phyloP scores from a whole-genome alignment of 106 monocot genomes.

The Dactylorhiza incarnata region DNA sequence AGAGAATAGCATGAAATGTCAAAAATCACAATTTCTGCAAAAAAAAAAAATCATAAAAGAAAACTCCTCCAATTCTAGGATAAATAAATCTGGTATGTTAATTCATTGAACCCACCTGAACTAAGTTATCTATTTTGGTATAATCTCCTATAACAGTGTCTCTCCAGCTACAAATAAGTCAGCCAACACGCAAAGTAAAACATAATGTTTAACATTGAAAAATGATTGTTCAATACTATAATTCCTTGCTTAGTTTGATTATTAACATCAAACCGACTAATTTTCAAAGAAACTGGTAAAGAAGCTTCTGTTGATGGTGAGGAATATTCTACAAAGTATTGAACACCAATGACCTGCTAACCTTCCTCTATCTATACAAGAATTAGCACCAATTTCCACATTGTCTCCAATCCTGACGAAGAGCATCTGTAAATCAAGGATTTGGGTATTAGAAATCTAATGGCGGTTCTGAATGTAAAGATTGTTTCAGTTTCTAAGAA shows the following conservation, averaged over 20 bases:
- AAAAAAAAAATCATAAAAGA: neutral
- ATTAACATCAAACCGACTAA: neutral
- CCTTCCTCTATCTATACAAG: slow-evolving; percentile 99
- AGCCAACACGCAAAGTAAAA: slow-evolving; percentile 2
- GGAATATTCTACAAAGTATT: neutral
- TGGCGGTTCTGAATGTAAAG: neutral
- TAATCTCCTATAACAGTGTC: slow-evolving; percentile 82
- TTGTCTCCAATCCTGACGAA: slow-evolving; percentile 70
- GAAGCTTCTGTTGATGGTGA: neutral
- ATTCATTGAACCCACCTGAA: slow-evolving; percentile 44
- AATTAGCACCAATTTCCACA: slow-evolving; percentile 90
- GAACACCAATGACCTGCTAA: slow-evolving; percentile 18
- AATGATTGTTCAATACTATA: neutral
- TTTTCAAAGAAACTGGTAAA: neutral
- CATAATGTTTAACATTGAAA: neutral
- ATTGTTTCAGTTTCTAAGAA: neutral
- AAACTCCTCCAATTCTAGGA: neutral
- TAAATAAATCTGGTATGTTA: neutral
- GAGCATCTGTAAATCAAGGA: slow-evolving; percentile 36
- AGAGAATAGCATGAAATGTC: neutral
- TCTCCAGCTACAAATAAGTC: slow-evolving; percentile 69
- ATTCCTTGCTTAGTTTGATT: neutral
- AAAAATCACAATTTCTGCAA: neutral
- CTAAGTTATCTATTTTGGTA: slow-evolving; percentile 94
- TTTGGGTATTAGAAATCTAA: neutral